Conservation (phyloP, 257 asterid genomes). For the Paulownia fortunei region DNA sequence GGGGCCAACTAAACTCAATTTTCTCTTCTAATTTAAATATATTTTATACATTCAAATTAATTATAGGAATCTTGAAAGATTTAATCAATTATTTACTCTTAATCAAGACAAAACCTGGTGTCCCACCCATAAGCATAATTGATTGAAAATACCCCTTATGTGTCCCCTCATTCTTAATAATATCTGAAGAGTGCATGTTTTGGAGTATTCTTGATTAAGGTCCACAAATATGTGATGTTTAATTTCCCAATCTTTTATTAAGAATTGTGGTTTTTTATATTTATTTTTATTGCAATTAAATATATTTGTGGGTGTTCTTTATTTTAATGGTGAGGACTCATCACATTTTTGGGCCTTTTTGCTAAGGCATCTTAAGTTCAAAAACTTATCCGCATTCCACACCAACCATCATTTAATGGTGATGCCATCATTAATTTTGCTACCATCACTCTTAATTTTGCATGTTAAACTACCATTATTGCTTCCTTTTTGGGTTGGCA, state of each 20-base stretch:
- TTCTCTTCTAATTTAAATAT: neutral
- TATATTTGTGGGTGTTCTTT: conserved; percentile 6
- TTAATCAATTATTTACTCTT: conserved; percentile 10
- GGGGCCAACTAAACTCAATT: neutral
- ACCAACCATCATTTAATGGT: conserved; percentile 41
- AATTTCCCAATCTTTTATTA: neutral
- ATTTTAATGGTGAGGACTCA: neutral
- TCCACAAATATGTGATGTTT: neutral
- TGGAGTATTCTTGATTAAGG: conserved; percentile 9
- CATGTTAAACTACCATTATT: conserved; percentile 19
- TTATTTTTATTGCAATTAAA: neutral
- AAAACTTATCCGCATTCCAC: conserved; percentile 20
- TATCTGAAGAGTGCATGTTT: neutral
- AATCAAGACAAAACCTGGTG: conserved; percentile 28
- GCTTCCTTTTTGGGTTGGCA: conserved; percentile 19
- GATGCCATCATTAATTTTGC: conserved; percentile 25
- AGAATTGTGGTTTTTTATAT: neutral
- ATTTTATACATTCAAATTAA: neutral
- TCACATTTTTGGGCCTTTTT: neutral
- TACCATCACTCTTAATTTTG: conserved; percentile 20
- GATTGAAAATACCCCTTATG: too few relatives aligned
- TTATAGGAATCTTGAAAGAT: neutral
- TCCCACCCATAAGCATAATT: conserved; percentile 27
- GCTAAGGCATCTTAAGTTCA: conserved; percentile 11
- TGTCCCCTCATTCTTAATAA: neutral